phyloP scores from a whole-genome alignment of 2,329 filamentous ascomycete species.

The Aureobasidium sp. region DNA sequence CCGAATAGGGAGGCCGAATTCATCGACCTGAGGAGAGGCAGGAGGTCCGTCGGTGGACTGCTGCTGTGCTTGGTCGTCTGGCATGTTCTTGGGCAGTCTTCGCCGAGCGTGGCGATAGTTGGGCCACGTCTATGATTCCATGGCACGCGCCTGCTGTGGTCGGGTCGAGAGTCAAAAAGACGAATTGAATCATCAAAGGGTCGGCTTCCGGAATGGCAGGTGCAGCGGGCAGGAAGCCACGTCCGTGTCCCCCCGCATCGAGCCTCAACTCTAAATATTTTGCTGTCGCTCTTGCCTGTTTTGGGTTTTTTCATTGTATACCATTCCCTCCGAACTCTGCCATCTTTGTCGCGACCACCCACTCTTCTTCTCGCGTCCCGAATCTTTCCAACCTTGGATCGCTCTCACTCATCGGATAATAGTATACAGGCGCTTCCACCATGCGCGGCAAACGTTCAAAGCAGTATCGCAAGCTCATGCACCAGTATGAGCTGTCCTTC shows the following conservation, averaged over 20 bases:
- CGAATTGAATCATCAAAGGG: neutral
- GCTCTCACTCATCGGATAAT: neutral
- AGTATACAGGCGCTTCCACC: constrained; percentile 28
- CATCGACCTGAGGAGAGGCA: constrained; percentile 21
- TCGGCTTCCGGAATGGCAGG: neutral
- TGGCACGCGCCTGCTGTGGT: constrained; percentile 1
- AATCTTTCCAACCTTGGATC: neutral
- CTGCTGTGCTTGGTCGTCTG: neutral
- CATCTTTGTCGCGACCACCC: neutral
- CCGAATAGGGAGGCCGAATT: constrained; percentile 33
- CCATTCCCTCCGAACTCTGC: neutral
- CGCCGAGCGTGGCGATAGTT: neutral
- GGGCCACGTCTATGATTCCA: neutral
- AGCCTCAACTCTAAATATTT: constrained; percentile 9
- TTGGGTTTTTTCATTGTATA: neutral
- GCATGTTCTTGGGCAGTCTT: neutral
- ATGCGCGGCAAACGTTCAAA: constrained; percentile 65
- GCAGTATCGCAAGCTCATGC: constrained; percentile 86
- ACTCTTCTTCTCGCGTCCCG: neutral
- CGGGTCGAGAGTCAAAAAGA: neutral
- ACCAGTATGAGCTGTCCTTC: constrained; percentile 80
- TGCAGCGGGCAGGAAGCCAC: neutral
- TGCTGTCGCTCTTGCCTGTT: neutral
- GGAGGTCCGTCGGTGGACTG: neutral
- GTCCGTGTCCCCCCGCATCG: neutral